These are phyloP conservation scores for Trichoderma gracile DNA, from an alignment of 2,329 filamentous ascomycete genomes.

Conservation along the genomic window DNA sequence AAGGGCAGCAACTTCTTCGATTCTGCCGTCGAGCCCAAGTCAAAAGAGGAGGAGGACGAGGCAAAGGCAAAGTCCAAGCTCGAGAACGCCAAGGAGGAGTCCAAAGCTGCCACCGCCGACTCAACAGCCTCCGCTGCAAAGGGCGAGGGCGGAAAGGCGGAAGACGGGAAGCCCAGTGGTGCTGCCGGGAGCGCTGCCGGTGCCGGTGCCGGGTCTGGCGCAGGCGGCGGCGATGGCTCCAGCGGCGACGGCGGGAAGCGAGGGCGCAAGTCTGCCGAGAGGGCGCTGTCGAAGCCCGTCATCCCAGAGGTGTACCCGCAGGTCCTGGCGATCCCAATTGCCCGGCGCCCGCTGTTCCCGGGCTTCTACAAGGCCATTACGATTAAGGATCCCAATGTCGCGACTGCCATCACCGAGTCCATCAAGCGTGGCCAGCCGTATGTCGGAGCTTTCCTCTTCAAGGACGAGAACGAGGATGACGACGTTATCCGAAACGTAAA, in stretches of 20 bases:
- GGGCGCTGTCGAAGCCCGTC: constrained; percentile 79
- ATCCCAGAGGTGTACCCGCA: constrained; percentile 96
- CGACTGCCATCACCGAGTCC: constrained; percentile 90
- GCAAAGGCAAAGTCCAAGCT: constrained; percentile 55
- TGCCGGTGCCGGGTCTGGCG: constrained; percentile 53
- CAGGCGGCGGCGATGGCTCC: constrained; percentile 57
- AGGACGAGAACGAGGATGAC: constrained; percentile 90
- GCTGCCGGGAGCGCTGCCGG: constrained; percentile 55
- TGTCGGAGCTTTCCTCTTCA: constrained; percentile 94
- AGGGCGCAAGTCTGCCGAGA: constrained; percentile 70
- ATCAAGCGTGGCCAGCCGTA: constrained; percentile 97
- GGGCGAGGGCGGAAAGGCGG: constrained; percentile 40
- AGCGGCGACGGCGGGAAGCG: constrained; percentile 66
- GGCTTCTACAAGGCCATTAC: constrained; percentile 99
- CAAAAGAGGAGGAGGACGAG: constrained; percentile 55
- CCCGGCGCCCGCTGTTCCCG: constrained; percentile 88
- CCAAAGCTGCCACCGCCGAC: constrained; percentile 44
- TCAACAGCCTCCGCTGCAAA: constrained; percentile 46
- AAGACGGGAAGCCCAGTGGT: constrained; percentile 54
- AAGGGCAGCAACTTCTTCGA: constrained; percentile 54
- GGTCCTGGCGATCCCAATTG: constrained; percentile 95
- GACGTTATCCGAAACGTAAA: constrained; percentile 88
- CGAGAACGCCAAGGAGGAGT: constrained; percentile 51
- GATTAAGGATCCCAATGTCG: constrained; percentile 88
- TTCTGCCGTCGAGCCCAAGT: constrained; percentile 47